A percentile compares a stretch with the other conserved stretches of the same genome.
Evolutionary conservation across 2,329 filamentous ascomycete species (phyloP).

Genomic region (Teratosphaeria zuluensis): DNA sequence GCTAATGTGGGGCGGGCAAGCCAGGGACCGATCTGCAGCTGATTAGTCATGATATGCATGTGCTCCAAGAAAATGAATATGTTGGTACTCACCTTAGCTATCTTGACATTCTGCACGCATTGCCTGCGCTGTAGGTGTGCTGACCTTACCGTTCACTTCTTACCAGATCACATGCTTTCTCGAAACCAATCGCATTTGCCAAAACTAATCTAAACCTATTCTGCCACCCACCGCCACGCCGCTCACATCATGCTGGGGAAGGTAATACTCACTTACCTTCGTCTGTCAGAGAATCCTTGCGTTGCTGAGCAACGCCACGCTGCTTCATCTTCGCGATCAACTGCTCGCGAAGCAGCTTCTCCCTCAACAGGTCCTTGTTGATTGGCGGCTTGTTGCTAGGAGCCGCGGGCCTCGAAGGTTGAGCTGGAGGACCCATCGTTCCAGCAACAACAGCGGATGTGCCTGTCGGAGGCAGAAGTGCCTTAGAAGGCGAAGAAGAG

Average conservation of each 20-base stretch:
- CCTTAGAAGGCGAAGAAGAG: neutral
- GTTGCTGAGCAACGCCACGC: neutral
- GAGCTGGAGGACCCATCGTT: neutral
- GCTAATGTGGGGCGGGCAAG: slow-evolving; percentile 1
- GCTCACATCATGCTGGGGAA: neutral
- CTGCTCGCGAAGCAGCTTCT: neutral
- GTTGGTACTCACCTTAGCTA: neutral
- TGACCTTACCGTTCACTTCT: neutral
- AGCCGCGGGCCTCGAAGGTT: neutral
- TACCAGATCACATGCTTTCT: neutral
- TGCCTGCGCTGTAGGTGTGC: neutral
- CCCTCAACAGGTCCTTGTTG: neutral
- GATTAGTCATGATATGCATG: neutral
- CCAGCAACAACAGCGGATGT: neutral
- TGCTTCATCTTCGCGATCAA: neutral
- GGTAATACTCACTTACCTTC: neutral
- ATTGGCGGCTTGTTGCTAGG: neutral
- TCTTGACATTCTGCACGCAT: neutral
- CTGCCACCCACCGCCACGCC: neutral
- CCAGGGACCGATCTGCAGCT: neutral
- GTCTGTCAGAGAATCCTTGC: neutral
- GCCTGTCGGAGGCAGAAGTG: neutral
- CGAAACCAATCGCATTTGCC: neutral
- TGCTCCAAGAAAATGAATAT: neutral
- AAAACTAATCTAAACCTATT: neutral